Conservation (phyloP, 805 yeast genomes). For the Barnettozyma botsteinii region DNA sequence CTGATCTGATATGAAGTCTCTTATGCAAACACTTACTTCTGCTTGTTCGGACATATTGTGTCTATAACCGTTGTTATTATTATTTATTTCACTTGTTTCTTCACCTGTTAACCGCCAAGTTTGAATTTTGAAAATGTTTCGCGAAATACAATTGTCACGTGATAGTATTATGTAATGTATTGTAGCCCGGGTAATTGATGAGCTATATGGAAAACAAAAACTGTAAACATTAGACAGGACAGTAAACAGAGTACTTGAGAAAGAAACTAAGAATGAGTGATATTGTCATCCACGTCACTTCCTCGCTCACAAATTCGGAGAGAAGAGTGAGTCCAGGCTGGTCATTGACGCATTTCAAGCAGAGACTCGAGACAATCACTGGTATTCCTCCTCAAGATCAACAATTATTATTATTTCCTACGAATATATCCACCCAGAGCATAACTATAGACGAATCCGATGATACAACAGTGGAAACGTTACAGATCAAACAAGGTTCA, state of each 20-base stretch:
- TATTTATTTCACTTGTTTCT: too few species aligned
- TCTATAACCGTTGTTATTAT: too few species aligned
- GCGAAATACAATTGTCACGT: too few species aligned
- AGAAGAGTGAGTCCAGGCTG: conserved; percentile 58
- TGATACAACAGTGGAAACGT: conserved; percentile 9
- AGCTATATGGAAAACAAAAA: too few species aligned
- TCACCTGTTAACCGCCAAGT: too few species aligned
- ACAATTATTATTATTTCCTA: conserved; percentile 41
- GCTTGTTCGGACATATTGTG: neutral
- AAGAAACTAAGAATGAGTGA: conserved; percentile 26
- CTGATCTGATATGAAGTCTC: neutral
- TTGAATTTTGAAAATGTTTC: neutral
- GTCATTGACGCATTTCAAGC: conserved; percentile 47
- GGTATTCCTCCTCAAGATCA: conserved; percentile 65
- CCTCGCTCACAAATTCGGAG: conserved; percentile 64
- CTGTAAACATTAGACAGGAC: too few species aligned
- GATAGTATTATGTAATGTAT: too few species aligned
- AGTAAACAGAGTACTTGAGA: too few species aligned
- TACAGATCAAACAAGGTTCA: conserved; percentile 32
- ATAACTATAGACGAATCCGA: conserved; percentile 12
- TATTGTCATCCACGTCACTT: conserved; percentile 52
- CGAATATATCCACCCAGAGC: conserved; percentile 26
- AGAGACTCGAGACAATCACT: conserved; percentile 59
- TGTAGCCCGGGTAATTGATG: neutral
- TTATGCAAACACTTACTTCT: neutral